phyloP scores from a whole-genome alignment of 495 filamentous ascomycete genomes.

The Pyronema domesticum region DNA sequence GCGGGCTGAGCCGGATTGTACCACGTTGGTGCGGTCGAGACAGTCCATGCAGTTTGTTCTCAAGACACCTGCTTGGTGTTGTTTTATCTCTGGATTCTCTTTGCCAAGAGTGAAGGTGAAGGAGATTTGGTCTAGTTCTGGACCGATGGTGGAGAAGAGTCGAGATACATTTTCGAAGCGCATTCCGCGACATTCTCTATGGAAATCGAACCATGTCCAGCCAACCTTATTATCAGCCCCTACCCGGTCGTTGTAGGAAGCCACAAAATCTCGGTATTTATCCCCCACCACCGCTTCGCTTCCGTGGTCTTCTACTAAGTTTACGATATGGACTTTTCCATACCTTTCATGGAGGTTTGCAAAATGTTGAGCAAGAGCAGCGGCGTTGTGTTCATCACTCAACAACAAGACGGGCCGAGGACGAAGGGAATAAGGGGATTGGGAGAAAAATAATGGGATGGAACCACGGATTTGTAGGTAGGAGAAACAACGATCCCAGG shows the following conservation, averaged over 20 bases:
- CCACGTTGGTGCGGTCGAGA: conserved; percentile 81
- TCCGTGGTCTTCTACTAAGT: conserved; percentile 69
- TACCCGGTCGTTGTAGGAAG: conserved; percentile 41
- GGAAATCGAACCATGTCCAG: conserved; percentile 96
- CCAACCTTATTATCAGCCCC: conserved; percentile 36
- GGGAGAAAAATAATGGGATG: conserved; percentile 82
- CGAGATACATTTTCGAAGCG: conserved; percentile 82
- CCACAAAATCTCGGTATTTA: conserved; percentile 48
- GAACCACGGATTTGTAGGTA: conserved; percentile 76
- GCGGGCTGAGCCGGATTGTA: conserved; percentile 69
- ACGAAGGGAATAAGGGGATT: conserved; percentile 82
- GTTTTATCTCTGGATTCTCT: conserved; percentile 16
- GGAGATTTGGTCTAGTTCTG: conserved; percentile 42
- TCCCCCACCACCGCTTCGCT: conserved; percentile 62
- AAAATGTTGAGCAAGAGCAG: conserved; percentile 68
- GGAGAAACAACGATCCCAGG: conserved; percentile 49
- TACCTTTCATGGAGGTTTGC: conserved; percentile 45
- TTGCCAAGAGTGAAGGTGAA: conserved; percentile 41
- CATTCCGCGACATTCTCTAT: conserved; percentile 79
- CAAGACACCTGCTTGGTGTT: conserved; percentile 52
- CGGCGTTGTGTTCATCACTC: conserved; percentile 52
- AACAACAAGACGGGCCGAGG: conserved; percentile 67
- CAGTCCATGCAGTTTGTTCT: conserved; percentile 98
- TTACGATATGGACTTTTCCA: conserved; percentile 59
- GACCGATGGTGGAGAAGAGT: conserved; percentile 50